Conservation (phyloP, 1,284 basidiomycete species). For the Malassezia vespertilionis region DNA sequence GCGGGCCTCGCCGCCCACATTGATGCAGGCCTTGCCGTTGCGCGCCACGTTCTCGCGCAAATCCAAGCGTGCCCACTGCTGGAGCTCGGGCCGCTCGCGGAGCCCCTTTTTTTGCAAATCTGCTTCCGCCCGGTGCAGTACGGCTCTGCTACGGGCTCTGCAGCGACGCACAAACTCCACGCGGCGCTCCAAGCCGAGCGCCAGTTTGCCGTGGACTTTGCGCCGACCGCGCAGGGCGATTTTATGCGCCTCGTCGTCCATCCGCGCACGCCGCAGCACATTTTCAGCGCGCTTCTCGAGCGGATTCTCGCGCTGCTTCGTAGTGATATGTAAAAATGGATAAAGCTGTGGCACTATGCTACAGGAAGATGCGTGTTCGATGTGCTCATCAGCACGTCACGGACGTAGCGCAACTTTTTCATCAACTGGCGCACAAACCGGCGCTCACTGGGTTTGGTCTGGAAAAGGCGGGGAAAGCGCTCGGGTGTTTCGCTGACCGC, state of each 20-base stretch:
- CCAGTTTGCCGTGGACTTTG: conserved; percentile 40
- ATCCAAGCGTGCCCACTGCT: conserved; percentile 20
- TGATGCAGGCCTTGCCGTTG: conserved; percentile 28
- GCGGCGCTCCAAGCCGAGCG: conserved; percentile 19
- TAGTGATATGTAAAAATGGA: no score
- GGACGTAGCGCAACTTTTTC: conserved; percentile 25
- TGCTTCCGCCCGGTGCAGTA: conserved; percentile 31
- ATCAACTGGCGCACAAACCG: conserved; percentile 22
- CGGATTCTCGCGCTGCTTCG: conserved; percentile 28
- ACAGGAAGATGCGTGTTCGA: neutral
- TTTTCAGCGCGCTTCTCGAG: conserved; percentile 22
- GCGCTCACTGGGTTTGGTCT: conserved; percentile 23
- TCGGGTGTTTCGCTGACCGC: neutral
- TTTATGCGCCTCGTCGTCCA: conserved; percentile 37
- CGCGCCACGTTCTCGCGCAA: conserved; percentile 21
- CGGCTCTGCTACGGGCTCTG: conserved; percentile 15
- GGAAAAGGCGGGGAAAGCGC: conserved; percentile 12
- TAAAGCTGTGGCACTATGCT: neutral
- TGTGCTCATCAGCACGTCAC: conserved; percentile 20
- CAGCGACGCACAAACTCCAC: conserved; percentile 16
- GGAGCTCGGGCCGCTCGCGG: conserved; percentile 31
- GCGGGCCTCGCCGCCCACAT: conserved; percentile 40
- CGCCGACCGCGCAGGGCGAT: conserved; percentile 30
- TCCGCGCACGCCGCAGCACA: conserved; percentile 22
- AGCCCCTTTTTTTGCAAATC: conserved; percentile 37